Evolutionary conservation across 2,329 filamentous ascomycete genomes (phyloP).

Genomic region (Cyphellophora europaea): DNA sequence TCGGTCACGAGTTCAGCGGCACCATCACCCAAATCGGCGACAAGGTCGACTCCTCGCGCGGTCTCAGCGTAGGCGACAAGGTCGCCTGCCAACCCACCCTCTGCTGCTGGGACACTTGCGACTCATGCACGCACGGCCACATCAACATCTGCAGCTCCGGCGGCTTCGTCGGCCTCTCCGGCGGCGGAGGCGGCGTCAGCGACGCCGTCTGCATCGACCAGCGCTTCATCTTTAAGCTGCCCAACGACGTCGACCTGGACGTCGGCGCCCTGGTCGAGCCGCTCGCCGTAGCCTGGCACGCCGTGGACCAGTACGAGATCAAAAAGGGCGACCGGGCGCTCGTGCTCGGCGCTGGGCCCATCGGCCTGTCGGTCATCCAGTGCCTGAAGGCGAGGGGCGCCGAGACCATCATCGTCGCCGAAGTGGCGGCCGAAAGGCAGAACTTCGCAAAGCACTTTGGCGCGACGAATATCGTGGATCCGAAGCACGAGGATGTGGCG

Average conservation of each 20-base stretch:
- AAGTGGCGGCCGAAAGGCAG: conserved; percentile 43
- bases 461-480: conserved; percentile 46
- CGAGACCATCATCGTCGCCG: conserved; percentile 48
- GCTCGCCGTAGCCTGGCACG: conserved; percentile 56
- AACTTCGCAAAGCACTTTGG: conserved; percentile 45
- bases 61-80: conserved; percentile 44
- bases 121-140: conserved; percentile 42
- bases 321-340: conserved; percentile 39
- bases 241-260: conserved; percentile 42
- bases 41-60: conserved; percentile 26
- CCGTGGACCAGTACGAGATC: conserved; percentile 41
- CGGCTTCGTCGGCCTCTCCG: conserved; percentile 42
- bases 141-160: conserved; percentile 51
- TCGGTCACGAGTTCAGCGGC: conserved; percentile 59
- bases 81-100: conserved; percentile 54
- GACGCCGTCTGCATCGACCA: conserved; percentile 46
- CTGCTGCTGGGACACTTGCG: conserved; percentile 44
- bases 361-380: conserved; percentile 52
- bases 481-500: conserved; percentile 37
- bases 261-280: conserved; percentile 54
- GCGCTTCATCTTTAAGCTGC: conserved; percentile 40
- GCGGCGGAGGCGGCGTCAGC: conserved; percentile 47
- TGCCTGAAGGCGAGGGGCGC: conserved; percentile 46
- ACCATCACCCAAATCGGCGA: conserved; percentile 49
- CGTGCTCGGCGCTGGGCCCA: conserved; percentile 53